phyloP scores from a whole-genome alignment of 177 flowering plant species.

The Vitis hybrid region DNA sequence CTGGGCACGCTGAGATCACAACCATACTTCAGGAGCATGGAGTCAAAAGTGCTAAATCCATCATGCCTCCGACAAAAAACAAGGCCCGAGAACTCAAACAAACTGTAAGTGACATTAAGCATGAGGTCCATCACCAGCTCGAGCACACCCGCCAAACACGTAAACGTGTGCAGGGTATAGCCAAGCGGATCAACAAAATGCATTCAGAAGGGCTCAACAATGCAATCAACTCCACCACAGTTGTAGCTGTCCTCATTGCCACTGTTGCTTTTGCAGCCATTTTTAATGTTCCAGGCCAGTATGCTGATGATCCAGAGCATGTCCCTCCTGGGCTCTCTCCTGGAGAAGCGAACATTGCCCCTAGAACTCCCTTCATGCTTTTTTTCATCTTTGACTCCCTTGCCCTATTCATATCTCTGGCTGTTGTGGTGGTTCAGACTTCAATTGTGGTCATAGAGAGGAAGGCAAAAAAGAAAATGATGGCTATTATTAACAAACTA shows the following conservation, averaged over 20 bases:
- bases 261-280: conserved; percentile 96
- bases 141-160: conserved; percentile 81
- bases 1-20: conserved; percentile 33
- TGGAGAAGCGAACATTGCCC: conserved; percentile 79
- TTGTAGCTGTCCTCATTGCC: conserved; percentile 96
- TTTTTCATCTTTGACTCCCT: conserved; percentile 82
- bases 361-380: conserved; percentile 44
- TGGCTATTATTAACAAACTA: conserved; percentile 47
- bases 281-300: conserved; percentile 86
- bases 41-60: conserved; percentile 51
- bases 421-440: conserved; percentile 60
- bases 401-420: conserved; percentile 89
- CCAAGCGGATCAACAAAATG: conserved; percentile 73
- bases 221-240: conserved; percentile 92
- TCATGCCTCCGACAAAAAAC: conserved; percentile 40
- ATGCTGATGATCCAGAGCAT: conserved; percentile 43
- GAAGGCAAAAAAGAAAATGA: conserved; percentile 41
- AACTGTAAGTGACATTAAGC: conserved; percentile 89
- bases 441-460: conserved; percentile 43
- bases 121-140: conserved; percentile 80
- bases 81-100: conserved; percentile 73
- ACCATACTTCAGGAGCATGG: conserved; percentile 51
- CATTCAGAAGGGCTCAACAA: conserved; percentile 87
- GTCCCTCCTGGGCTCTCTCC: conserved; percentile 44
- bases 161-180: conserved; percentile 69